Evolutionary conservation across 148 eudicot genomes (phyloP).

Genomic region (Chenopodium berlandieri): DNA sequence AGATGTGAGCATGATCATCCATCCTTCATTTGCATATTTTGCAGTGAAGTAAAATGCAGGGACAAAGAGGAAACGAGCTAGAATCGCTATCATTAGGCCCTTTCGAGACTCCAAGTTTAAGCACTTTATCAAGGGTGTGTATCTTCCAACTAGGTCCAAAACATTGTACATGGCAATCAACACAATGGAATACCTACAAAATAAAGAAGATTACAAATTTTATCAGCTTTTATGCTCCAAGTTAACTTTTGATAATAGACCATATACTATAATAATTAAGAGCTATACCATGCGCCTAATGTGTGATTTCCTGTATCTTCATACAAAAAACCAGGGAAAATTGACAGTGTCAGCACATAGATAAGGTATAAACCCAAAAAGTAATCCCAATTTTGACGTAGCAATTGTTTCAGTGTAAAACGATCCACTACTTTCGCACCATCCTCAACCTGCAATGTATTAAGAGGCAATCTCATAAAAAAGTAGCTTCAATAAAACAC

Average conservation of each 20-base stretch:
- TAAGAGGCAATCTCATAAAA: not conserved
- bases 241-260: not conserved
- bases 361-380: conserved; percentile 51
- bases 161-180: conserved; percentile 62
- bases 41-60: conserved; percentile 74
- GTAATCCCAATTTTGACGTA: conserved; percentile 58
- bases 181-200: conserved; percentile 61
- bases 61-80: conserved; percentile 50
- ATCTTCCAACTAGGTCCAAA: conserved; percentile 55
- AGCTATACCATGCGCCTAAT: conserved; percentile 58
- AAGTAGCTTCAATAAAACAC: not conserved
- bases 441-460: conserved; percentile 30
- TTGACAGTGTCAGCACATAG: conserved; percentile 61
- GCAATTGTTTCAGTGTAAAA: conserved; percentile 47
- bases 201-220: not conserved
- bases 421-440: conserved; percentile 29
- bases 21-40: conserved; percentile 73
- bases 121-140: conserved; percentile 40
- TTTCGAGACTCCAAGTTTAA: conserved; percentile 42
- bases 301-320: conserved; percentile 65
- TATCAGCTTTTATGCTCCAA: not conserved
- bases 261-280: not conserved
- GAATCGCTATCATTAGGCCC: conserved; percentile 36
- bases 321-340: conserved; percentile 73
- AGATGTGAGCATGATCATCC: conserved; percentile 65